Percentiles rank a stretch among this genome's conserved stretches.
phyloP scores from a whole-genome alignment of 116 monocot genomes.

The Iris pallida region DNA sequence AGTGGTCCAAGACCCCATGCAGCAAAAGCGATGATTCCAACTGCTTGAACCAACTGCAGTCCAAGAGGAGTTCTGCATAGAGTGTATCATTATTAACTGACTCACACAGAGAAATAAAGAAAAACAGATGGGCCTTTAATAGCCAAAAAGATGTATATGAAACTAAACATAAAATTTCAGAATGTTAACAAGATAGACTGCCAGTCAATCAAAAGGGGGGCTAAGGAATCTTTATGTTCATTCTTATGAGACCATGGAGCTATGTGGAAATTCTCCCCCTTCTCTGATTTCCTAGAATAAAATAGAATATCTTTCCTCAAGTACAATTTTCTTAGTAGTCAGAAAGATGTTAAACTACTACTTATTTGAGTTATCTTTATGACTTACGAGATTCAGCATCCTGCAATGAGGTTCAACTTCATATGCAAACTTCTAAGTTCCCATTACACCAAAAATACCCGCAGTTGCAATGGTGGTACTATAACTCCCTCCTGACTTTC shows the following conservation, averaged over 20 bases:
- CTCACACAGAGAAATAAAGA: too few relatives aligned
- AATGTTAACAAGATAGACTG: background rate
- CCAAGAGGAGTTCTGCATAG: constrained; percentile 30
- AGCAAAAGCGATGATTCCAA: constrained; percentile 77
- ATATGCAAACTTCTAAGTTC: too few relatives aligned
- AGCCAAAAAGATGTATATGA: background rate
- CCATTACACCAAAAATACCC: too few relatives aligned
- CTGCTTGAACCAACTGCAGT: constrained; percentile 50
- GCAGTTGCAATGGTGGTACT: too few relatives aligned
- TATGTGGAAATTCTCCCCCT: background rate
- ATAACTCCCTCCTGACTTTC: too few relatives aligned
- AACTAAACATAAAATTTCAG: background rate
- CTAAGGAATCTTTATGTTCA: background rate
- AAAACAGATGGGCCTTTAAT: background rate
- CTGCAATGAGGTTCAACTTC: too few relatives aligned
- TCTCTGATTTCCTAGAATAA: too few relatives aligned
- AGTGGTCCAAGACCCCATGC: constrained; percentile 75
- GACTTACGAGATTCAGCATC: too few relatives aligned
- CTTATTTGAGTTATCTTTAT: too few relatives aligned
- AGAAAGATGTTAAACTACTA: too few relatives aligned
- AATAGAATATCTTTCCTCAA: too few relatives aligned
- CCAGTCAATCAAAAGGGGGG: background rate
- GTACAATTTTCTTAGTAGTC: too few relatives aligned
- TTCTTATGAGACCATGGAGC: background rate
- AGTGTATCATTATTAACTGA: background rate